These are phyloP conservation scores for Coemansia umbellata DNA, from an alignment of 192 early-diverging fungal genomes.

Conservation along the genomic window DNA sequence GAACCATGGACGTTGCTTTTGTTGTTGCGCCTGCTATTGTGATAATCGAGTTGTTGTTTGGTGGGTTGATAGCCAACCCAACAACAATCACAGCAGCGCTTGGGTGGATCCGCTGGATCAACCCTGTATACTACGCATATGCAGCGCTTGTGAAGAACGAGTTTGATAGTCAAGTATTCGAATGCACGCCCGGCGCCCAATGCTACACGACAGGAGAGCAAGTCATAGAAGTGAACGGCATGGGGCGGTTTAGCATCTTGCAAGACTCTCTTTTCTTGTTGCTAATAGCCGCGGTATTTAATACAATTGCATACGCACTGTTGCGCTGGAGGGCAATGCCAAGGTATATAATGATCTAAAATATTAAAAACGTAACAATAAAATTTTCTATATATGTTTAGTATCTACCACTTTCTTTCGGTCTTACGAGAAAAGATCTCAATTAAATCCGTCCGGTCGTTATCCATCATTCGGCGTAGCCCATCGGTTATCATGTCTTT, in stretches of 20 bases:
- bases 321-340: conserved; percentile 51
- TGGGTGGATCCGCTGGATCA: conserved; percentile 51
- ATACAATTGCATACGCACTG: conserved; percentile 28
- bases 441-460: conserved; percentile 20
- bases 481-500: background rate
- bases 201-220: conserved; percentile 38
- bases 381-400: background rate
- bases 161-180: conserved; percentile 32
- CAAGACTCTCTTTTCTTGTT: conserved; percentile 27
- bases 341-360: conserved; percentile 41
- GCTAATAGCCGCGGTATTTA: conserved; percentile 21
- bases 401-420: conserved; percentile 29
- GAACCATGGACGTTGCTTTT: conserved; percentile 37
- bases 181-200: conserved; percentile 14
- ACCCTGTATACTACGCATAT: conserved; percentile 44
- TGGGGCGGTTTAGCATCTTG: conserved; percentile 34
- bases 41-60: conserved; percentile 47
- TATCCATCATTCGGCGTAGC: conserved; percentile 8
- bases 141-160: conserved; percentile 48
- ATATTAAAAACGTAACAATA: background rate
- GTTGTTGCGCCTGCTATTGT: conserved; percentile 41
- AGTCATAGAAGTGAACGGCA: conserved; percentile 33
- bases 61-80: conserved; percentile 47
- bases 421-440: conserved; percentile 38
- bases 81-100: conserved; percentile 38